Evolutionary conservation across 2,329 filamentous ascomycete species (phyloP).

Genomic region (Paraphoma chrysanthemicola): DNA sequence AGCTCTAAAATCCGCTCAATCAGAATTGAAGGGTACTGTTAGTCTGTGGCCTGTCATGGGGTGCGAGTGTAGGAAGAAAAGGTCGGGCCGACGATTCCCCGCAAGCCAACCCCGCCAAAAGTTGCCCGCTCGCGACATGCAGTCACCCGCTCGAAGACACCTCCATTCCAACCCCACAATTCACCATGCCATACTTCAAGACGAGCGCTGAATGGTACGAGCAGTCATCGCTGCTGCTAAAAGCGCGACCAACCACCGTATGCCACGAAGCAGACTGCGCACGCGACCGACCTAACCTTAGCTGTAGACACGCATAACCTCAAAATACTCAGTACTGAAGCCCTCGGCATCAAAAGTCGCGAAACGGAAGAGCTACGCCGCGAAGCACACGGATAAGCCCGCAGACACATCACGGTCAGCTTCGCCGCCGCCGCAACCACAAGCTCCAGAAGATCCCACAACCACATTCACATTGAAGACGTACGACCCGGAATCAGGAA

Average conservation of each 20-base stretch:
- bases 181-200: constrained; percentile 76
- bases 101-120: constrained; percentile 36
- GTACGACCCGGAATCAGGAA: constrained; percentile 82
- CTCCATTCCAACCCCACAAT: constrained; percentile 4
- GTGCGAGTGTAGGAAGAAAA: neutral
- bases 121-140: constrained; percentile 24
- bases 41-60: too few species aligned
- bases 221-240: constrained; percentile 82
- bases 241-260: constrained; percentile 86
- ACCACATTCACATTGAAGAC: constrained; percentile 86
- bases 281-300: constrained; percentile 16
- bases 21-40: neutral
- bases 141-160: constrained; percentile 6
- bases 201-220: constrained; percentile 91
- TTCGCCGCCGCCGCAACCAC: constrained; percentile 38
- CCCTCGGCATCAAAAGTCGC: constrained; percentile 40
- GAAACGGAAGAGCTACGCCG: constrained; percentile 43
- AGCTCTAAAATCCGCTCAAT: neutral
- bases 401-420: constrained; percentile 24
- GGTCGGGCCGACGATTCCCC: constrained; percentile 15
- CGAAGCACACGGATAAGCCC: constrained; percentile 37
- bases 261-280: constrained; percentile 39
- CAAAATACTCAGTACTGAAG: constrained; percentile 80
- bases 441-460: constrained; percentile 34
- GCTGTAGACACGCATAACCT: constrained; percentile 83